A percentile compares a stretch with the other conserved stretches of the same genome.
Conservation (phyloP, 2,329 filamentous ascomycete species). For the Fonsecaea multimorphosa region DNA sequence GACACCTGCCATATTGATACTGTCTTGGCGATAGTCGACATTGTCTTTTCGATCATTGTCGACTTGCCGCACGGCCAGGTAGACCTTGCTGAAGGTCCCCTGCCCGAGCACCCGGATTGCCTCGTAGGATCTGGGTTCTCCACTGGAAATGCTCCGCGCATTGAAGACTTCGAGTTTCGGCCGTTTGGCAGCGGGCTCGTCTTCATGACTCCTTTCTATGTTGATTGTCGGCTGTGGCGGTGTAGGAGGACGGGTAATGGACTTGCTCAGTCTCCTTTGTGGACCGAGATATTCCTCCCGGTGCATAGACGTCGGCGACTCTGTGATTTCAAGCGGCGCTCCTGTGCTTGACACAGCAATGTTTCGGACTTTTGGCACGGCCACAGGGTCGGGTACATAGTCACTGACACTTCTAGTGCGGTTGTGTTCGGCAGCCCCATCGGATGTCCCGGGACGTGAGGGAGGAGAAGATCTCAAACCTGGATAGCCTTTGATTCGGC, state of each 20-base stretch:
- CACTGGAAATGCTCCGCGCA: slow-evolving; percentile 68
- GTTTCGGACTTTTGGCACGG: slow-evolving; percentile 70
- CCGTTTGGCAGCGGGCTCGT: slow-evolving; percentile 36
- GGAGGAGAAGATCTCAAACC: slow-evolving; percentile 40
- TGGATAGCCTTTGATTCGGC: slow-evolving; percentile 49
- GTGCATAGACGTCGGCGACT: slow-evolving; percentile 62
- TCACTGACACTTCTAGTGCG: slow-evolving; percentile 88
- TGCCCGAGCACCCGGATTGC: slow-evolving; percentile 82
- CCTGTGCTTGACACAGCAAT: slow-evolving; percentile 72
- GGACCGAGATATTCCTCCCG: slow-evolving; percentile 82
- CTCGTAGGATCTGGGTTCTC: slow-evolving; percentile 77
- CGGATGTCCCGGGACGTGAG: slow-evolving; percentile 25
- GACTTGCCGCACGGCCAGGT: slow-evolving; percentile 83
- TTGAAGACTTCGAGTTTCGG: slow-evolving; percentile 67
- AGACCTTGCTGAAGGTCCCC: slow-evolving; percentile 93
- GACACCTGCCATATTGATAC: slow-evolving; percentile 52
- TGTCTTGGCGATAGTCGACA: slow-evolving; percentile 45
- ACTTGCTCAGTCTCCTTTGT: slow-evolving; percentile 71
- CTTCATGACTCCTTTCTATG: slow-evolving; percentile 53
- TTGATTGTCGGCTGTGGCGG: slow-evolving; percentile 70
- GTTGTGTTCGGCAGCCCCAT: slow-evolving; percentile 40
- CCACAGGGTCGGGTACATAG: slow-evolving; percentile 75
- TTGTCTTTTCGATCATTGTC: slow-evolving; percentile 54
- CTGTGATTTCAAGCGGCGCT: slow-evolving; percentile 55
- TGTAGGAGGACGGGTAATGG: slow-evolving; percentile 71